Conservation (phyloP, 371 early-diverging fungal species). For the Syncephalastrum sp. region DNA sequence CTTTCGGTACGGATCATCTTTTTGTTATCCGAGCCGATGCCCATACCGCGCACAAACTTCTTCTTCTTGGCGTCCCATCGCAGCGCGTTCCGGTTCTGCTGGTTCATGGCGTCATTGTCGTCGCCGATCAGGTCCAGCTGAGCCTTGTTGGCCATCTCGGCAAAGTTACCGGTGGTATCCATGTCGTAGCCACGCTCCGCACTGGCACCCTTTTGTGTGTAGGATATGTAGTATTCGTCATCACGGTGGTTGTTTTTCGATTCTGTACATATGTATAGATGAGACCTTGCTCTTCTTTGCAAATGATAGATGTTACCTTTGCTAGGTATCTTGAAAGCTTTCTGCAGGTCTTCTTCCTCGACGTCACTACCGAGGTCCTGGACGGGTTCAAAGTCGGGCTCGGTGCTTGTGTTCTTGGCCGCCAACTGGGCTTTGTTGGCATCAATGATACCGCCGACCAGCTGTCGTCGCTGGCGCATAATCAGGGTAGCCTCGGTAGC, state of each 20-base stretch:
- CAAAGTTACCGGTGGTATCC: slow-evolving; percentile 70
- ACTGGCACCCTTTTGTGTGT: slow-evolving; percentile 81
- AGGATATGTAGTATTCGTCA: slow-evolving; percentile 87
- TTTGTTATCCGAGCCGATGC: slow-evolving; percentile 94
- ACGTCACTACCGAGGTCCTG: slow-evolving; percentile 44
- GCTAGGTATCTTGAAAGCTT: slow-evolving; percentile 46
- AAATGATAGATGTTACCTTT: neutral
- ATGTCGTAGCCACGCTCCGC: slow-evolving; percentile 93
- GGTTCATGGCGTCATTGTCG: slow-evolving; percentile 66
- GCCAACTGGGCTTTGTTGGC: slow-evolving; percentile 43
- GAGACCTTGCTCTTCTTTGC: slow-evolving; percentile 1
- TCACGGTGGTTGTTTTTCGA: slow-evolving; percentile 60
- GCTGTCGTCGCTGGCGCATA: slow-evolving; percentile 78
- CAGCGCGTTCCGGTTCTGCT: slow-evolving; percentile 54
- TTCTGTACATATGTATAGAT: slow-evolving; percentile 4
- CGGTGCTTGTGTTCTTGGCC: slow-evolving; percentile 18
- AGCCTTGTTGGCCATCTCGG: slow-evolving; percentile 78
- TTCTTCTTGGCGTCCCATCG: slow-evolving; percentile 96
- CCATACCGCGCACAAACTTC: slow-evolving; percentile 79
- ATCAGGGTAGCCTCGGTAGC: slow-evolving; percentile 67
- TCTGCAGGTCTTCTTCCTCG: slow-evolving; percentile 53
- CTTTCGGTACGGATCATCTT: slow-evolving; percentile 92
- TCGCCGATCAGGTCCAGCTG: slow-evolving; percentile 84
- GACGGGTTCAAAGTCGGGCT: slow-evolving; percentile 12
- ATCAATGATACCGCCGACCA: slow-evolving; percentile 61